These are phyloP conservation scores for Tritrichomonas musculus DNA, from an alignment of 208 protist genomes.

Conservation along the genomic window DNA sequence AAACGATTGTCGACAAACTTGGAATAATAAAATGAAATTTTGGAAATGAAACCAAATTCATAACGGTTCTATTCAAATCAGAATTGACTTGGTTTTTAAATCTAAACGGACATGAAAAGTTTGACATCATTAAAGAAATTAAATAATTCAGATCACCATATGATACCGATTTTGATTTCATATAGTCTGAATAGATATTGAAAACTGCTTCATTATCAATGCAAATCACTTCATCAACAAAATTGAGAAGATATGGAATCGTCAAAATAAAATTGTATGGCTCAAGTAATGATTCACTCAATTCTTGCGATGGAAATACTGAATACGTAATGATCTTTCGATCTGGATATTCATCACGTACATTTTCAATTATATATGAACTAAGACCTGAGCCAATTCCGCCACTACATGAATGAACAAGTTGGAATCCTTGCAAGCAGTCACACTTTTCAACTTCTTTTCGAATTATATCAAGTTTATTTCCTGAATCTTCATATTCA, in stretches of 20 bases:
- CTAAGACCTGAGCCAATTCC: constrained; percentile 68
- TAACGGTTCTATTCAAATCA: too few relatives aligned
- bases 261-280: constrained; percentile 61
- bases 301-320: constrained; percentile 66
- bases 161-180: too few relatives aligned
- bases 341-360: constrained; percentile 66
- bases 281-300: too few relatives aligned
- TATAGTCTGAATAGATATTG: too few relatives aligned
- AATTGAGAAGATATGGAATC: too few relatives aligned
- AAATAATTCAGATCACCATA: too few relatives aligned
- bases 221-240: constrained; percentile 87
- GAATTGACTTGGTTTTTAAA: too few relatives aligned
- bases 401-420: constrained; percentile 67
- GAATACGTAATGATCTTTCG: constrained; percentile 65
- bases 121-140: too few relatives aligned
- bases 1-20: too few relatives aligned
- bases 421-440: constrained; percentile 68
- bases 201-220: constrained; percentile 99
- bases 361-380: constrained; percentile 60
- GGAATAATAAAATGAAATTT: too few relatives aligned
- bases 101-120: too few relatives aligned
- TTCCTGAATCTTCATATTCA: constrained; percentile 60
- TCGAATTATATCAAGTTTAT: constrained; percentile 62
- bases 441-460: constrained; percentile 67
- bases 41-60: too few relatives aligned